phyloP scores from a whole-genome alignment of 2,329 filamentous ascomycete genomes.

The Calycina marina region DNA sequence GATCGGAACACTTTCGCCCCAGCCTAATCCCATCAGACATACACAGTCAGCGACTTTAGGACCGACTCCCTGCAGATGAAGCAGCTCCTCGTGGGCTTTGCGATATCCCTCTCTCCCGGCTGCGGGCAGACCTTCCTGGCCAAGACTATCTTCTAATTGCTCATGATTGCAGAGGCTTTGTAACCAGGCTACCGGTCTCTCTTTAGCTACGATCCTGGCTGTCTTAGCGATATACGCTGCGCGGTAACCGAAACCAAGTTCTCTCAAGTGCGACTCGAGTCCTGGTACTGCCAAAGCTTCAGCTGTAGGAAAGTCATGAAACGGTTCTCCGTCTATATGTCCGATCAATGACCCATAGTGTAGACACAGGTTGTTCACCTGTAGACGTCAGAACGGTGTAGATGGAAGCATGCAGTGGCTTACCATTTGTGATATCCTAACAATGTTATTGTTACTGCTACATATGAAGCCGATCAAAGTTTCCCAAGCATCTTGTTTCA shows the following conservation, averaged over 20 bases:
- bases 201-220: conserved; percentile 54
- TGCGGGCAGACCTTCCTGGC: conserved; percentile 31
- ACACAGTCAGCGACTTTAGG: conserved; percentile 97
- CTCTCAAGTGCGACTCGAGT: conserved; percentile 69
- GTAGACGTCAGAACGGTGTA: not conserved
- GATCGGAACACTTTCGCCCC: conserved; percentile 88
- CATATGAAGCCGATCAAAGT: conserved; percentile 89
- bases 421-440: conserved; percentile 89
- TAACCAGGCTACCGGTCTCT: conserved; percentile 62
- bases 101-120: conserved; percentile 43
- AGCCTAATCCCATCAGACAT: conserved; percentile 88
- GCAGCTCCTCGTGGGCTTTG: conserved; percentile 68
- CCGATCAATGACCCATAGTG: conserved; percentile 72
- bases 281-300: conserved; percentile 53
- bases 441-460: conserved; percentile 97
- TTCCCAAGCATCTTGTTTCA: conserved; percentile 95
- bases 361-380: conserved; percentile 74
- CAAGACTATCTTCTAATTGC: conserved; percentile 54
- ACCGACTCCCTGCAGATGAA: conserved; percentile 74
- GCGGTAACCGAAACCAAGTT: conserved; percentile 84
- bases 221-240: conserved; percentile 87
- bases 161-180: conserved; percentile 65
- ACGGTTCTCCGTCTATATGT: conserved; percentile 51
- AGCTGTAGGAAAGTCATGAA: conserved; percentile 78
- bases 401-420: not conserved